phyloP scores from a whole-genome alignment of 805 yeast genomes.

The Metschnikowia kofuensis region DNA sequence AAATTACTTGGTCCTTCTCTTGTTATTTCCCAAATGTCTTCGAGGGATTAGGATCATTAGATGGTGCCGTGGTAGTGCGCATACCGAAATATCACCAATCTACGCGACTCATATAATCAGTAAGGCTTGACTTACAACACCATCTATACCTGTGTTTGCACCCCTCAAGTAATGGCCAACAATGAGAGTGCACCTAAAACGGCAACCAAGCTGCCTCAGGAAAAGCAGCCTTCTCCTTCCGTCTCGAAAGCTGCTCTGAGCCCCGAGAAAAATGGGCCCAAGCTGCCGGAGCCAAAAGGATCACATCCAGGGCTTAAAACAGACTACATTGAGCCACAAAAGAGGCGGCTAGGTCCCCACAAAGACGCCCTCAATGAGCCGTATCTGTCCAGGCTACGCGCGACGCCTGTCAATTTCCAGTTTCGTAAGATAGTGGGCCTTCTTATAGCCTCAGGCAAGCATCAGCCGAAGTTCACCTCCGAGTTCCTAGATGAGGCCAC shows the following conservation, averaged over 20 bases:
- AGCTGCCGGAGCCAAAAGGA: not conserved
- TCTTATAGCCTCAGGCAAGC: slow-evolving; percentile 18
- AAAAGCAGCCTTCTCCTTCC: not conserved
- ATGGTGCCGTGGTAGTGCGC: slow-evolving; percentile 10
- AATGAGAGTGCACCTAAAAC: not conserved
- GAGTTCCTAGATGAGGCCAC: slow-evolving; percentile 31
- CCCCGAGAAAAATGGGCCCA: not conserved
- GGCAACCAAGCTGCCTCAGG: not conserved
- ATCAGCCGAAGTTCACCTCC: slow-evolving; percentile 21
- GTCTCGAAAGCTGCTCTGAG: not conserved
- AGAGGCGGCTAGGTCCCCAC: slow-evolving; percentile 10
- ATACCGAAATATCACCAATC: slow-evolving; percentile 8
- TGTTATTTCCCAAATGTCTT: too few relatives aligned
- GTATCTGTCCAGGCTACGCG: not conserved
- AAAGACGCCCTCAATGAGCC: slow-evolving; percentile 4
- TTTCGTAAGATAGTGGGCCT: slow-evolving; percentile 28
- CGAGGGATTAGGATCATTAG: too few relatives aligned
- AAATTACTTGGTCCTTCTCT: too few relatives aligned
- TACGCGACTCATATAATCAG: not conserved
- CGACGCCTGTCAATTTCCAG: slow-evolving; percentile 26
- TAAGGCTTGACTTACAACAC: too few relatives aligned
- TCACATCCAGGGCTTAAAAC: not conserved
- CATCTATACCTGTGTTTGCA: too few relatives aligned
- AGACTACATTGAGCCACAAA: slow-evolving; percentile 13
- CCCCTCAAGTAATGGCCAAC: not conserved